Percentiles rank a stretch among this genome's conserved stretches.
phyloP scores from a whole-genome alignment of 495 filamentous ascomycete genomes.

The Hypoxylon trugodes region DNA sequence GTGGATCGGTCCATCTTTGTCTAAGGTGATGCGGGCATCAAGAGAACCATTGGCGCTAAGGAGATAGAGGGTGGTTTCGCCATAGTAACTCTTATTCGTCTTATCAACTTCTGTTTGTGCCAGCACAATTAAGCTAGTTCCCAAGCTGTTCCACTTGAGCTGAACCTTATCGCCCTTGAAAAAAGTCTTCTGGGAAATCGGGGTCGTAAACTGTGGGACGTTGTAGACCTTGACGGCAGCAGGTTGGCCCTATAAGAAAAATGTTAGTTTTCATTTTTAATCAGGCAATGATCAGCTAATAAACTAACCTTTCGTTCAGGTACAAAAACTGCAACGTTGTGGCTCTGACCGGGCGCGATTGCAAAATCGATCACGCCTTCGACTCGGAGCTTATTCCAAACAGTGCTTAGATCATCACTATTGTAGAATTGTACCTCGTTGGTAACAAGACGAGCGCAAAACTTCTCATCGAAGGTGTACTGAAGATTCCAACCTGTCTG shows the following conservation, averaged over 20 bases:
- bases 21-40: constrained; percentile 88
- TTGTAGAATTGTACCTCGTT: constrained; percentile 98
- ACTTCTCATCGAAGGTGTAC: constrained; percentile 90
- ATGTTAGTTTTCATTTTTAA: constrained; percentile 18
- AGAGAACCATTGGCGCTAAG: constrained; percentile 90
- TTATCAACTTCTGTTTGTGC: constrained; percentile 98
- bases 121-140: constrained; percentile 90
- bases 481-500: constrained; percentile 98
- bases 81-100: constrained; percentile 98
- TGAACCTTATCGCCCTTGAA: constrained; percentile 99
- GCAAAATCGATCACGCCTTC: constrained; percentile 94
- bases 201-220: constrained; percentile 79
- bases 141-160: constrained; percentile 94
- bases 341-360: constrained; percentile 83
- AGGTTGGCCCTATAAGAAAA: constrained; percentile 74
- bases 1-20: constrained; percentile 98
- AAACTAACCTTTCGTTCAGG: constrained; percentile 87
- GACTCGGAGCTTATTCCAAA: constrained; percentile 93
- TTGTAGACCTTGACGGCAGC: constrained; percentile 93
- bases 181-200: constrained; percentile 96
- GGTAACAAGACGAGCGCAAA: constrained; percentile 91
- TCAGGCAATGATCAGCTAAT: not conserved
- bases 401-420: constrained; percentile 79
- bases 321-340: constrained; percentile 90
- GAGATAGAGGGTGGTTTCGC: constrained; percentile 96